Evolutionary conservation across 106 monocot species (phyloP).

Genomic region (Vanilla planifolia): DNA sequence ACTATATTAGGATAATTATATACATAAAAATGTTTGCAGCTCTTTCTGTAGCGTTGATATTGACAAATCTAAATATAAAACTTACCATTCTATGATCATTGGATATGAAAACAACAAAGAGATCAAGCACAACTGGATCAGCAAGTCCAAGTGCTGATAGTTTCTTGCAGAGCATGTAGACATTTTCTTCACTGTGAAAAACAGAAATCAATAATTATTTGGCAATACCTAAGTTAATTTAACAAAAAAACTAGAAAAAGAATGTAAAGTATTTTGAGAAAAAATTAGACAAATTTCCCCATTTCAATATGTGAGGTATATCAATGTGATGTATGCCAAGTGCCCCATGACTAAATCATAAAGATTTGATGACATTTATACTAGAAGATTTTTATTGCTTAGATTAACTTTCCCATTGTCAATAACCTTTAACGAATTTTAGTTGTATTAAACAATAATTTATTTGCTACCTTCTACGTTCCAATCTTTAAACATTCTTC

Average conservation of each 20-base stretch:
- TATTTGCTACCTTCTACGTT: too few relatives aligned
- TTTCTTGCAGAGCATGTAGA: conserved; percentile 78
- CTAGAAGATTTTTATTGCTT: too few relatives aligned
- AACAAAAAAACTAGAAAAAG: neutral
- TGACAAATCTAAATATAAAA: conserved; percentile 4
- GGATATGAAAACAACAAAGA: conserved; percentile 87
- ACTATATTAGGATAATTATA: neutral
- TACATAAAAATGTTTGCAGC: neutral
- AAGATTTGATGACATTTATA: too few relatives aligned
- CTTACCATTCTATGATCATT: conserved; percentile 72
- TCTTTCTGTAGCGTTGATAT: neutral
- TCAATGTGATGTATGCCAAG: too few relatives aligned
- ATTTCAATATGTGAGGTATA: too few relatives aligned
- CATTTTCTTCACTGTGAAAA: conserved; percentile 76
- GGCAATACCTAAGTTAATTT: neutral
- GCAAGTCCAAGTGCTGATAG: conserved; percentile 42
- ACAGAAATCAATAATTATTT: neutral
- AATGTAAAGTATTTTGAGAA: neutral
- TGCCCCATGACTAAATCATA: too few relatives aligned
- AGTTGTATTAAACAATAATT: too few relatives aligned
- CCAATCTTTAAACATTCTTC: too few relatives aligned
- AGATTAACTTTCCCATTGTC: too few relatives aligned
- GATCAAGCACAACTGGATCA: conserved; percentile 52
- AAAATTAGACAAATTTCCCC: too few relatives aligned
- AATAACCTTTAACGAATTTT: too few relatives aligned